Conservation (phyloP, 305 asterid species). For the Solanum aculeatissimum region DNA sequence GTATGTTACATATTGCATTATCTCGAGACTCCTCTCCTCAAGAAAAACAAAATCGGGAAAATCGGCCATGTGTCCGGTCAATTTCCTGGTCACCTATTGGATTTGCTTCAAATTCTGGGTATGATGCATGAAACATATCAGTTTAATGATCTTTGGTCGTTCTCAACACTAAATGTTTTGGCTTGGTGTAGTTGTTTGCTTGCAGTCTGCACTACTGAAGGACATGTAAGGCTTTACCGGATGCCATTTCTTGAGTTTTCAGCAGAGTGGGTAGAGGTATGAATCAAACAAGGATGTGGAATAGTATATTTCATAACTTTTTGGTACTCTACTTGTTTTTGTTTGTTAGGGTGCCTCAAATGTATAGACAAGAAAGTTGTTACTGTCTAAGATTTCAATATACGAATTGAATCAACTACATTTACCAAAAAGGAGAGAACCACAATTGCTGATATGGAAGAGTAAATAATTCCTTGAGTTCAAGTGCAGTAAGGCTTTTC, state of each 20-base stretch:
- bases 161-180: neutral
- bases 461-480: neutral
- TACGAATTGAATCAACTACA: neutral
- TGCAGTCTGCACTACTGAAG: slow-evolving; percentile 75
- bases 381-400: neutral
- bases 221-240: slow-evolving; percentile 64
- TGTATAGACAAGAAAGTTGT: neutral
- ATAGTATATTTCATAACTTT: neutral
- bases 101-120: slow-evolving; percentile 75
- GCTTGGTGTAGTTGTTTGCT: slow-evolving; percentile 57
- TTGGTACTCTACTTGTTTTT: neutral
- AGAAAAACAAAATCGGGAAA: neutral
- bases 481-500: neutral
- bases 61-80: slow-evolving; percentile 63
- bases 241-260: slow-evolving; percentile 62
- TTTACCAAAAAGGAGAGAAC: neutral
- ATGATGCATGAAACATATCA: slow-evolving; percentile 1
- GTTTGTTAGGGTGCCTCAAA: neutral
- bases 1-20: slow-evolving; percentile 50
- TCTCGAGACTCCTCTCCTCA: slow-evolving; percentile 28
- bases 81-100: slow-evolving; percentile 93
- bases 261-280: slow-evolving; percentile 81
- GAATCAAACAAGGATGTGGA: neutral
- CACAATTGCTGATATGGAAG: neutral
- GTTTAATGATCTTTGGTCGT: neutral